Percentiles rank a stretch among this genome's conserved stretches.
phyloP scores from a whole-genome alignment of 805 yeast genomes.

The Suhomyces prunicola region DNA sequence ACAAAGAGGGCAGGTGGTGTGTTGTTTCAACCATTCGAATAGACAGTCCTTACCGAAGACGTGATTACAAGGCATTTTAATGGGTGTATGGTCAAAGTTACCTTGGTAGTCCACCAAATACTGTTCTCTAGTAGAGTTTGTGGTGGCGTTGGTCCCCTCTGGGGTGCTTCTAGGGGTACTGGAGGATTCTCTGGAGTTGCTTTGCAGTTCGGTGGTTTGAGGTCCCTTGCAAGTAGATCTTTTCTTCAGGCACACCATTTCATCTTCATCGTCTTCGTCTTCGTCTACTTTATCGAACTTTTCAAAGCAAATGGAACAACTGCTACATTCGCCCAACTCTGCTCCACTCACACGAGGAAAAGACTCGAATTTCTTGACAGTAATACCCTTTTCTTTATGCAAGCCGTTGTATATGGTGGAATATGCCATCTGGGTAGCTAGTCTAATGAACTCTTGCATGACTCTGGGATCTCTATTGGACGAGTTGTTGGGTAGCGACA shows the following conservation, averaged over 20 bases:
- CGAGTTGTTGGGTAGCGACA: constrained; percentile 67
- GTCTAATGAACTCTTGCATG: constrained; percentile 55
- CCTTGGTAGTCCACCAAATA: constrained; percentile 20
- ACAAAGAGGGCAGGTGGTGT: constrained; percentile 84
- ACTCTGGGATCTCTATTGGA: constrained; percentile 57
- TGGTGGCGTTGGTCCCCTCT: background rate
- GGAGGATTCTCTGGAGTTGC: background rate
- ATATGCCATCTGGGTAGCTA: constrained; percentile 70
- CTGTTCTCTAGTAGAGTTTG: background rate
- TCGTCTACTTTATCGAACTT: constrained; percentile 11
- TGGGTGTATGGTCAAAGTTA: constrained; percentile 53
- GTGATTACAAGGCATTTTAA: constrained; percentile 81
- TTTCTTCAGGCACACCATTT: constrained; percentile 5
- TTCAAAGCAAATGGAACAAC: constrained; percentile 55
- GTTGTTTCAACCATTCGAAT: constrained; percentile 73
- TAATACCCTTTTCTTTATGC: constrained; percentile 50
- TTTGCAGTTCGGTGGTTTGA: constrained; percentile 1
- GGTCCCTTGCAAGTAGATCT: background rate
- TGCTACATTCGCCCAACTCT: constrained; percentile 28
- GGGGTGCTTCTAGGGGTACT: background rate
- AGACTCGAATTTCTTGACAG: constrained; percentile 49
- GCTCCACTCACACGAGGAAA: constrained; percentile 38
- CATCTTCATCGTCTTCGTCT: constrained; percentile 4
- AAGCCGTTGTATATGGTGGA: constrained; percentile 54
- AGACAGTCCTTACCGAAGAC: constrained; percentile 84